Conservation (phyloP, 2,329 filamentous ascomycete species). For the Phaeosphaeriaceae sp. region DNA sequence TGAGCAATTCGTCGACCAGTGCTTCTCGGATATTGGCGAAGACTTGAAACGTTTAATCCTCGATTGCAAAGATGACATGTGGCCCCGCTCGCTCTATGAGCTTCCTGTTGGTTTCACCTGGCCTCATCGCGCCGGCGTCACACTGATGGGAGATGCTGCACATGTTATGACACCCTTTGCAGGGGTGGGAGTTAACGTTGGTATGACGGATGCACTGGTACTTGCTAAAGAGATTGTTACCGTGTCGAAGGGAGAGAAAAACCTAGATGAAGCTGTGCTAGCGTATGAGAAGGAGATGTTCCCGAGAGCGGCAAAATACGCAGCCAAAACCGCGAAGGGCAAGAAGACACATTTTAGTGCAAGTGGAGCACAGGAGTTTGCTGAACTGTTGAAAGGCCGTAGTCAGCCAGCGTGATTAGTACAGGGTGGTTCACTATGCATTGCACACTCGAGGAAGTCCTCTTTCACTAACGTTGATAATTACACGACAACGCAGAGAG, state of each 20-base stretch:
- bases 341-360: constrained; percentile 31
- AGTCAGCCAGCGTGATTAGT: constrained; percentile 5
- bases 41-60: constrained; percentile 31
- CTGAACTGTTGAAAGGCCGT: constrained; percentile 27
- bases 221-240: constrained; percentile 48
- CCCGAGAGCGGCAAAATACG: constrained; percentile 23
- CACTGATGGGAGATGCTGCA: constrained; percentile 65
- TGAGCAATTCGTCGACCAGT: constrained; percentile 25
- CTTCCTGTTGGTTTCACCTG: constrained; percentile 61
- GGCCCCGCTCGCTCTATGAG: constrained; percentile 54
- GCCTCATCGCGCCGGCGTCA: constrained; percentile 57
- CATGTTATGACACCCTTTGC: constrained; percentile 66
- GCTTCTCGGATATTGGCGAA: constrained; percentile 44
- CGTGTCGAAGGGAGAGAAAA: constrained; percentile 25
- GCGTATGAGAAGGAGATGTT: constrained; percentile 38
- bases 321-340: constrained; percentile 24
- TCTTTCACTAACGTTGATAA: too few species aligned
- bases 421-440: not conserved
- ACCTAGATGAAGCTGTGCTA: constrained; percentile 21
- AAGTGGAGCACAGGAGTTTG: constrained; percentile 25
- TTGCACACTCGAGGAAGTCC: too few species aligned
- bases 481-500: too few species aligned
- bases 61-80: constrained; percentile 20
- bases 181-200: constrained; percentile 66
- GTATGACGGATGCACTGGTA: constrained; percentile 60